phyloP scores from a whole-genome alignment of 495 filamentous ascomycete genomes.

The Hypoxylon rickii region DNA sequence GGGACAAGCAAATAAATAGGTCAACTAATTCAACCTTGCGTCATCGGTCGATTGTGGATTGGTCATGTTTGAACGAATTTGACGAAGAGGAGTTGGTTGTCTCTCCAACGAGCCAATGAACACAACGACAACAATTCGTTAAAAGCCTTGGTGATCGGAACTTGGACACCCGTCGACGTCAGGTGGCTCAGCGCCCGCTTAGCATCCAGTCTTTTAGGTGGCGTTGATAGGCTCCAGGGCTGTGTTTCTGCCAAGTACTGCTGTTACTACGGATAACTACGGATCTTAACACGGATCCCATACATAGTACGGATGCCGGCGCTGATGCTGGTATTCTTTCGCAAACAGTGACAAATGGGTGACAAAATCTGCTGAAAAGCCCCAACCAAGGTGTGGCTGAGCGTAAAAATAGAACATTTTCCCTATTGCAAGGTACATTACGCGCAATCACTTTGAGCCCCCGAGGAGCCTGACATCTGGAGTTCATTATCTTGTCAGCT shows the following conservation, averaged over 20 bases:
- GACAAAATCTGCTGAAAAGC: neutral
- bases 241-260: too few species aligned
- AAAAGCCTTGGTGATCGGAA: too few species aligned
- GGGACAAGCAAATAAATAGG: conserved; percentile 14
- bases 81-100: too few species aligned
- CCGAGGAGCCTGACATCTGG: too few species aligned
- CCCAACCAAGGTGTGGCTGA: conserved; percentile 27
- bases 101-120: too few species aligned
- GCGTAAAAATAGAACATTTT: conserved; percentile 30
- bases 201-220: too few species aligned
- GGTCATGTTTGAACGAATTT: conserved; percentile 4
- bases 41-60: neutral
- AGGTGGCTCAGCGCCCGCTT: too few species aligned
- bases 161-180: too few species aligned
- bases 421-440: conserved; percentile 14
- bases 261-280: too few species aligned
- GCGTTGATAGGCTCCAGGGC: too few species aligned
- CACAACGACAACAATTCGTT: neutral
- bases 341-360: neutral
- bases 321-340: conserved; percentile 14
- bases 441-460: conserved; percentile 14
- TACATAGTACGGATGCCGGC: conserved; percentile 9
- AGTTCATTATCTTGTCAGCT: conserved; percentile 18
- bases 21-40: neutral
- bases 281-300: conserved; percentile 10